These are phyloP conservation scores for Globisporangium megalacanthum DNA, from an alignment of 352 stramenopile genomes.

Conservation along the genomic window DNA sequence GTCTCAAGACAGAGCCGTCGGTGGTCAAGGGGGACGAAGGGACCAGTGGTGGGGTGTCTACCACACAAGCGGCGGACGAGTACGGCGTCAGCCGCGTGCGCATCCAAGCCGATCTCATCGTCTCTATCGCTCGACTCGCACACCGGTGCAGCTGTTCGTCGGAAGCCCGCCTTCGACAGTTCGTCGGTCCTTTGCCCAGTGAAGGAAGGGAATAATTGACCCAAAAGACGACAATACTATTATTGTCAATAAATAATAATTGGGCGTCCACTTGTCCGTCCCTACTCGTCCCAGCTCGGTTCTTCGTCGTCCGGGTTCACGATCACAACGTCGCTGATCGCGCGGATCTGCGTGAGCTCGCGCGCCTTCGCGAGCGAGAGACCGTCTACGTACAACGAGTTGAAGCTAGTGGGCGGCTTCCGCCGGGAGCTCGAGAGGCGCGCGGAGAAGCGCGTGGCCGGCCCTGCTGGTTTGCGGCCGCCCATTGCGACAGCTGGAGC, in stretches of 20 bases:
- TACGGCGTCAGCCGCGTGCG: slow-evolving; percentile 47
- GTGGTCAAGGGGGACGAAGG: background rate
- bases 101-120: slow-evolving; percentile 41
- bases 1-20: slow-evolving; percentile 4
- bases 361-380: slow-evolving; percentile 31
- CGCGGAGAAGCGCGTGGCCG: slow-evolving; percentile 7
- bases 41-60: background rate
- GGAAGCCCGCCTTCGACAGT: slow-evolving; percentile 15
- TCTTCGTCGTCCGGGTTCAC: slow-evolving; percentile 19
- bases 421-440: slow-evolving; percentile 18
- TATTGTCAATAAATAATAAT: too few relatives aligned
- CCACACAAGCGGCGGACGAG: slow-evolving; percentile 19
- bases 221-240: too few relatives aligned
- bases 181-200: slow-evolving; percentile 1
- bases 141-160: slow-evolving; percentile 30
- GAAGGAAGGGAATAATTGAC: too few relatives aligned
- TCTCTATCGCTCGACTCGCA: slow-evolving; percentile 37
- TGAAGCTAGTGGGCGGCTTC: slow-evolving; percentile 22
- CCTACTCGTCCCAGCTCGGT: too few relatives aligned
- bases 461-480: slow-evolving; percentile 2
- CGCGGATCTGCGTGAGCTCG: slow-evolving; percentile 21
- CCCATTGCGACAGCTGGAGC: slow-evolving; percentile 10
- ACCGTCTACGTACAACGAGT: slow-evolving; percentile 24
- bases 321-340: slow-evolving; percentile 24
- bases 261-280: too few relatives aligned